Base-by-base conservation (phyloP, 176 grass and related monocot genomes). In the Bothriochloa decipiens region DNA sequence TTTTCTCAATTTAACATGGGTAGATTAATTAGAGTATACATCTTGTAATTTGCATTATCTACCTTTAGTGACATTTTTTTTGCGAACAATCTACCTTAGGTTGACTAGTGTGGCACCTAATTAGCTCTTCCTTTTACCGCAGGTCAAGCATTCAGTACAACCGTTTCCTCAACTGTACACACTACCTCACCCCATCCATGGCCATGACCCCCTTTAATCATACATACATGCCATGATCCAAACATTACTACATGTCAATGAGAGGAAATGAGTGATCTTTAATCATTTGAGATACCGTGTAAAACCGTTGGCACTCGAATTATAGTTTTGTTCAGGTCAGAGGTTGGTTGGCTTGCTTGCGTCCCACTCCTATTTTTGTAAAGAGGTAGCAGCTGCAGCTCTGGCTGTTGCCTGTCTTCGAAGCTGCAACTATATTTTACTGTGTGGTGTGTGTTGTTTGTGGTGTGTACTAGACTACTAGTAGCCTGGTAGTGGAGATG, bases 401-500 rank as follows among this genome's bases (percentile, higher is more conserved):
- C 68, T 68, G 73, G 74, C 74, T 90, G 80, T 86, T 86, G 84
- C 88, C 88, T 87, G 86, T 68, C 84, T 76, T 87, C 16, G 37
- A 90, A 90, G 75, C 52, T 90, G 88, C 84, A 87, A 42, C 88
- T 35, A 79, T 74, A 66, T 63, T 72, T 85, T 68, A 55, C 20
- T 80, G 68, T 61, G 83, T 62, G 18, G 18, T 78, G 64, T 57
- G 74, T 50, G 13, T 3, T 43, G 69, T 73, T 72, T 65, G 81
- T 58, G 23, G 81, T 85, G 77, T 78, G 83, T 77, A 73, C 88
- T n/a, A n/a, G n/a, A n/a, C n/a, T n/a, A n/a, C n/a, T 86, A 83
- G 84, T 90, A 87, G 84, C 80, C 45, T 83, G 72, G 68, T 90
- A 79, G 88, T 90, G 88, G 88, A 83, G 75, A 87, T 69, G 84